These are phyloP conservation scores for Vigna reflexopilosa DNA, from an alignment of 306 rosid genomes.

Conservation along the genomic window DNA sequence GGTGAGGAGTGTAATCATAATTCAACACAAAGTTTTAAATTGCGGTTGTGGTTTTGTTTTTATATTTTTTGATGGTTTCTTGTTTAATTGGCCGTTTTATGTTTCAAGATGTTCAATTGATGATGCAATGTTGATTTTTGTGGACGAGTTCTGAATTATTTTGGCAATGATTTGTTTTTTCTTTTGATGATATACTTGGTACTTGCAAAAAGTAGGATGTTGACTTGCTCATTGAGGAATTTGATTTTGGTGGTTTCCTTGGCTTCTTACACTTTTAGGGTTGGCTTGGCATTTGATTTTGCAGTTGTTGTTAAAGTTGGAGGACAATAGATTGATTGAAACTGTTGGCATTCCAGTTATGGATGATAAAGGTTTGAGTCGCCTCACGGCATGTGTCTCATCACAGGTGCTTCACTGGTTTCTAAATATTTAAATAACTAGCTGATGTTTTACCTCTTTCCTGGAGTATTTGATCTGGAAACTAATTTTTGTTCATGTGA, in stretches of 20 bases:
- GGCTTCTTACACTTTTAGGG: slow-evolving; percentile 11
- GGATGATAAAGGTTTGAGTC: slow-evolving; percentile 62
- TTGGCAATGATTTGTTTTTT: slow-evolving; percentile 12
- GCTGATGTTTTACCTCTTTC: slow-evolving; percentile 30
- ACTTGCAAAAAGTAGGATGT: slow-evolving; percentile 15
- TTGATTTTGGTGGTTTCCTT: slow-evolving; percentile 24
- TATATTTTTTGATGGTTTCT: slow-evolving; percentile 25
- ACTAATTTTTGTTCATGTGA: slow-evolving; percentile 21
- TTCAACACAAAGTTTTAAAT: neutral
- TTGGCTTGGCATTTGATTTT: slow-evolving; percentile 37
- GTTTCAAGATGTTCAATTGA: slow-evolving; percentile 7
- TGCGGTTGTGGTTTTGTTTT: neutral
- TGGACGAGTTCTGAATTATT: slow-evolving; percentile 11
- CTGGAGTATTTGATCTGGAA: slow-evolving; percentile 32
- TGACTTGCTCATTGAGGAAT: slow-evolving; percentile 35
- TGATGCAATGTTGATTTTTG: slow-evolving; percentile 11
- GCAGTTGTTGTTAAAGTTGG: slow-evolving; percentile 91
- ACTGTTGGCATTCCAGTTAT: slow-evolving; percentile 94
- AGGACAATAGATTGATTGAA: slow-evolving; percentile 90
- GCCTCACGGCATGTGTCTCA: slow-evolving; percentile 97
- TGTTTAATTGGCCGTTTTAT: slow-evolving; percentile 21
- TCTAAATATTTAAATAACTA: slow-evolving; percentile 21
- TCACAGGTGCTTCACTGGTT: slow-evolving; percentile 73
- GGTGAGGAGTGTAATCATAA: slow-evolving; percentile 50
- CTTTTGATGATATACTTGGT: slow-evolving; percentile 16